These are phyloP conservation scores for Claviceps pusilla DNA, from an alignment of 2,329 filamentous ascomycete species.

Conservation along the genomic window DNA sequence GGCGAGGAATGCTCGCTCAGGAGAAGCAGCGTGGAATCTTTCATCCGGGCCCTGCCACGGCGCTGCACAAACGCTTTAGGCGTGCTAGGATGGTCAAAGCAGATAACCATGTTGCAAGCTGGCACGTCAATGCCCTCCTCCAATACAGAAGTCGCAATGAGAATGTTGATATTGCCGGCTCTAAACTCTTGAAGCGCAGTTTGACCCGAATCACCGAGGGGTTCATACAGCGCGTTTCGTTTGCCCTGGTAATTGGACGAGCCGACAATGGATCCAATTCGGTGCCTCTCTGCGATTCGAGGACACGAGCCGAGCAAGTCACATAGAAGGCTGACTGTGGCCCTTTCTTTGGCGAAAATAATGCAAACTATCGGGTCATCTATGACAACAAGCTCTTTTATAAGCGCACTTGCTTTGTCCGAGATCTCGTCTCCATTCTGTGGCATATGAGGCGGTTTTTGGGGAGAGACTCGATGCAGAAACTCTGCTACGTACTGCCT, in stretches of 20 bases:
- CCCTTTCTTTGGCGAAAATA: slow-evolving; percentile 51
- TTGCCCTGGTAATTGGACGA: slow-evolving; percentile 24
- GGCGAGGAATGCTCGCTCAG: slow-evolving; percentile 21
- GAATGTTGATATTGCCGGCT: slow-evolving; percentile 36
- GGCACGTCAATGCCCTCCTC: slow-evolving; percentile 56
- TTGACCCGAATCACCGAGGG: slow-evolving; percentile 17
- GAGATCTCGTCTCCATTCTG: slow-evolving; percentile 26
- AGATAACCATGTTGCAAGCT: slow-evolving; percentile 46
- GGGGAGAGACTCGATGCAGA: slow-evolving; percentile 22
- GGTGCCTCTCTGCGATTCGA: slow-evolving; percentile 27
- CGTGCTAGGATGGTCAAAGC: slow-evolving; percentile 34
- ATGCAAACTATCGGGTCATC: slow-evolving; percentile 39
- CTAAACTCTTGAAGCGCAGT: slow-evolving; percentile 33
- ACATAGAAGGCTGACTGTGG: slow-evolving; percentile 43
- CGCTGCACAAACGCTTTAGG: slow-evolving; percentile 46
- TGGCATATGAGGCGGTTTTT: slow-evolving; percentile 6
- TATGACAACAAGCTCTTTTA: slow-evolving; percentile 32
- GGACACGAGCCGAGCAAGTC: slow-evolving; percentile 42
- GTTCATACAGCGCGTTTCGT: slow-evolving; percentile 27
- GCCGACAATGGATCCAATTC: slow-evolving; percentile 41
- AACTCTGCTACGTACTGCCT: slow-evolving; percentile 38
- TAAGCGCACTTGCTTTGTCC: slow-evolving; percentile 40
- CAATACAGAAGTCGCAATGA: slow-evolving; percentile 48
- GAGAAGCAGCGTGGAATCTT: slow-evolving; percentile 34
- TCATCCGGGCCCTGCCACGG: slow-evolving; percentile 36